These are phyloP conservation scores for Calocybe gambosa DNA, from an alignment of 1,284 basidiomycete species.

Conservation along the genomic window DNA sequence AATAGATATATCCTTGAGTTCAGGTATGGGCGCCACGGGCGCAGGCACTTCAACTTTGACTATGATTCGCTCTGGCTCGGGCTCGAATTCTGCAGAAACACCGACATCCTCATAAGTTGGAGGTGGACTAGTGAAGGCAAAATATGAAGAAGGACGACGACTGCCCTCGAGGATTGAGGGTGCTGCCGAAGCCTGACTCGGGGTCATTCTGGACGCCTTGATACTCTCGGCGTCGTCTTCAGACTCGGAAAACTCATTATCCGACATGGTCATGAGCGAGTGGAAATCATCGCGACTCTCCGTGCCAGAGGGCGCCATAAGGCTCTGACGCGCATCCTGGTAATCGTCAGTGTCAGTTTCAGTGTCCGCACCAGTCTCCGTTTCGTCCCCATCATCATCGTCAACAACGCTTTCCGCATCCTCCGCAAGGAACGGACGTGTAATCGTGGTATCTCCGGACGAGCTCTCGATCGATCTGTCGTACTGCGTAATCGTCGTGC, in stretches of 20 bases:
- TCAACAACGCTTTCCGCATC: conserved; percentile 32
- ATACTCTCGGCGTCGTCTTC: conserved; percentile 64
- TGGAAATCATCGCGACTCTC: conserved; percentile 65
- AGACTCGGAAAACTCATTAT: conserved; percentile 49
- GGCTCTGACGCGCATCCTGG: conserved; percentile 75
- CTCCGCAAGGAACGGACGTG: conserved; percentile 29
- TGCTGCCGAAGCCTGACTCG: conserved; percentile 21
- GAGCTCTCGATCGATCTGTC: conserved; percentile 36
- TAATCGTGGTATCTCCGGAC: conserved; percentile 46
- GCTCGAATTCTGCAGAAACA: conserved; percentile 30
- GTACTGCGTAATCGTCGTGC: conserved; percentile 43
- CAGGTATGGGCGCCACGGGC: conserved; percentile 44
- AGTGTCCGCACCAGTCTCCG: conserved; percentile 55
- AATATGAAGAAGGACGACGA: conserved; percentile 29
- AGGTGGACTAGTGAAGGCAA: conserved; percentile 23
- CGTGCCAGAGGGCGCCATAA: conserved; percentile 49
- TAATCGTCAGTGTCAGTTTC: conserved; percentile 74
- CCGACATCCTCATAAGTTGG: conserved; percentile 31
- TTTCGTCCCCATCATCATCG: conserved; percentile 48
- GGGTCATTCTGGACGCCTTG: conserved; percentile 47
- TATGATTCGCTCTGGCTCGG: conserved; percentile 27
- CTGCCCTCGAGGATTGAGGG: conserved; percentile 18
- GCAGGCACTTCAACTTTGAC: conserved; percentile 17
- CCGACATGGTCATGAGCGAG: conserved; percentile 66
- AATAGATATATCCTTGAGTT: conserved; percentile 64